Evolutionary conservation across 2,329 filamentous ascomycete species (phyloP).

Genomic region (Helotiales sp.): DNA sequence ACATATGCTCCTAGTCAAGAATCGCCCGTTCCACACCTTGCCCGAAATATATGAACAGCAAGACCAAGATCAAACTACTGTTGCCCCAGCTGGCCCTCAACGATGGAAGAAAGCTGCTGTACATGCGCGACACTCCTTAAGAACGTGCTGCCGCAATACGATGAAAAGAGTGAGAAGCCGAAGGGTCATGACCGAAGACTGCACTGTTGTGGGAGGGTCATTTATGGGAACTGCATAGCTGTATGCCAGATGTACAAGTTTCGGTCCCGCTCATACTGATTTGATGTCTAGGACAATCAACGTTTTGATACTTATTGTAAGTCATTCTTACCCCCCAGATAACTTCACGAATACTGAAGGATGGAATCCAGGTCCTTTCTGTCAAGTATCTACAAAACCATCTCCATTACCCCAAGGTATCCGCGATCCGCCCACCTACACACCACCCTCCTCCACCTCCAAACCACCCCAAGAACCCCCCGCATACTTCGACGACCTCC

Average conservation of each 20-base stretch:
- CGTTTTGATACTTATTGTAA: constrained; percentile 52
- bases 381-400: constrained; percentile 70
- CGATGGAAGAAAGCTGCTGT: constrained; percentile 58
- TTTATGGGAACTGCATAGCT: constrained; percentile 73
- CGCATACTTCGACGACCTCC: constrained; percentile 43
- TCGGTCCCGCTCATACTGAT: background rate
- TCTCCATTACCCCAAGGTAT: constrained; percentile 68
- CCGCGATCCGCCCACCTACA: constrained; percentile 71
- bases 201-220: constrained; percentile 71
- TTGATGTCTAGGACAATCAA: constrained; percentile 33
- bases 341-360: constrained; percentile 1
- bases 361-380: constrained; percentile 63
- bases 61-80: background rate
- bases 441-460: constrained; percentile 39
- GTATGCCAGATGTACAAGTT: constrained; percentile 47
- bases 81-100: background rate
- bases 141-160: constrained; percentile 55
- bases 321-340: background rate
- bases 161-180: constrained; percentile 64
- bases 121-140: constrained; percentile 70
- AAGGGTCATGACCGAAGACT: constrained; percentile 64
- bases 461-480: constrained; percentile 45
- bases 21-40: constrained; percentile 8
- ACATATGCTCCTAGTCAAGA: constrained; percentile 5
- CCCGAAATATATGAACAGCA: background rate